phyloP scores from a whole-genome alignment of 768 basidiomycete genomes.

The Hortiboletus flavorubellus region DNA sequence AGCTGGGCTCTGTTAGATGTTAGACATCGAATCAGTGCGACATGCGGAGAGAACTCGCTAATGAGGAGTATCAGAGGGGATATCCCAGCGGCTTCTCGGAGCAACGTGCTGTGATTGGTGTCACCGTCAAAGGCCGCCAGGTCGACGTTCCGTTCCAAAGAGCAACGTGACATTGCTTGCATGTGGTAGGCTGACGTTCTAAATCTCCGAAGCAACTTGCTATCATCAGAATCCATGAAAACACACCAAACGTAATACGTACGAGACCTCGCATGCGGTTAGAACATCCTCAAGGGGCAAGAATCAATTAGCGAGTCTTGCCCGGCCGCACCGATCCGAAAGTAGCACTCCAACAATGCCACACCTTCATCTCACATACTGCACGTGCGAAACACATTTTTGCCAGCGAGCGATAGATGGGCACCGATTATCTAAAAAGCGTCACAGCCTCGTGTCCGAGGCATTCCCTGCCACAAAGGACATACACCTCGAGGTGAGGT shows the following conservation, averaged over 20 bases:
- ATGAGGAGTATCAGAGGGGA: too few relatives aligned
- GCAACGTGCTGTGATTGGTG: too few relatives aligned
- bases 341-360: background rate
- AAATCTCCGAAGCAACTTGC: too few relatives aligned
- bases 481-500: constrained; percentile 8
- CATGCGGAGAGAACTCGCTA: too few relatives aligned
- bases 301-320: background rate
- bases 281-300: background rate
- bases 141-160: too few relatives aligned
- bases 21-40: too few relatives aligned
- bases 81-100: too few relatives aligned
- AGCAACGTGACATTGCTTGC: too few relatives aligned
- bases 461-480: constrained; percentile 19
- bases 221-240: too few relatives aligned
- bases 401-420: constrained; percentile 14
- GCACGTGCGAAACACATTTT: constrained; percentile 23
- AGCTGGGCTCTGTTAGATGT: too few relatives aligned
- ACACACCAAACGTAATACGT: background rate
- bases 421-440: constrained; percentile 26
- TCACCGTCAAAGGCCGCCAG: too few relatives aligned
- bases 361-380: constrained; percentile 3
- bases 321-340: constrained; percentile 8
- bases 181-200: too few relatives aligned
- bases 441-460: constrained; percentile 25
- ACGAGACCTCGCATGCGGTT: background rate